A percentile compares a stretch with the other conserved stretches of the same genome.
phyloP scores from a whole-genome alignment of 2,329 filamentous ascomycete genomes.

The Monascus ruber region DNA sequence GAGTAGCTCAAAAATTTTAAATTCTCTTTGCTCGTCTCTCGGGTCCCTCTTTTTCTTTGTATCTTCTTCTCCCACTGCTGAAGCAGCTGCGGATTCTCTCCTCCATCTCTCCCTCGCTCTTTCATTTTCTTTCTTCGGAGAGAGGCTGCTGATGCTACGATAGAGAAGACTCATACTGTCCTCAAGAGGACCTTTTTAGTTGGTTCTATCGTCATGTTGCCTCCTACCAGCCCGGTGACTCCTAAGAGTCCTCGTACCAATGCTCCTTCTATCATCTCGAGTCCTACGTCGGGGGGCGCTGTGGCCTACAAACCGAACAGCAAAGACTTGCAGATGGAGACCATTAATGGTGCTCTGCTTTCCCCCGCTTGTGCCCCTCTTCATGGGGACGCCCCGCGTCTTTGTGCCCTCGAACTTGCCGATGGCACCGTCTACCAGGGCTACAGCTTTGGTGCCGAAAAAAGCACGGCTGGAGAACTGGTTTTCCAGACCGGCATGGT shows the following conservation, averaged over 20 bases:
- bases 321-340: conserved; percentile 20
- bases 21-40: too few species aligned
- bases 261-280: conserved; percentile 21
- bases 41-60: conserved; percentile 9
- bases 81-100: conserved; percentile 13
- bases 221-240: conserved; percentile 15
- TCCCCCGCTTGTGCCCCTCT: conserved; percentile 53
- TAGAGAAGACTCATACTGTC: conserved; percentile 26
- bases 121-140: conserved; percentile 11
- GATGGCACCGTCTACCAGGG: conserved; percentile 88
- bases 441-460: conserved; percentile 90
- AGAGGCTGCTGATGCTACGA: conserved; percentile 27
- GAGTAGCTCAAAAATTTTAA: too few species aligned
- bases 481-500: conserved; percentile 99
- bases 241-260: conserved; percentile 11
- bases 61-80: conserved; percentile 17
- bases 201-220: conserved; percentile 17
- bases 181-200: conserved; percentile 25
- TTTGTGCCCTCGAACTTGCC: conserved; percentile 81
- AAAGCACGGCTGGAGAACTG: conserved; percentile 89
- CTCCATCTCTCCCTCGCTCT: conserved; percentile 1
- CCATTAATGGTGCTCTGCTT: conserved; percentile 27
- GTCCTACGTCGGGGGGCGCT: conserved; percentile 29
- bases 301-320: conserved; percentile 25
- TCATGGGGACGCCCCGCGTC: conserved; percentile 41